Evolutionary conservation across 495 filamentous ascomycete species (phyloP).

Genomic region (Hypomontagnella submonticulosa): DNA sequence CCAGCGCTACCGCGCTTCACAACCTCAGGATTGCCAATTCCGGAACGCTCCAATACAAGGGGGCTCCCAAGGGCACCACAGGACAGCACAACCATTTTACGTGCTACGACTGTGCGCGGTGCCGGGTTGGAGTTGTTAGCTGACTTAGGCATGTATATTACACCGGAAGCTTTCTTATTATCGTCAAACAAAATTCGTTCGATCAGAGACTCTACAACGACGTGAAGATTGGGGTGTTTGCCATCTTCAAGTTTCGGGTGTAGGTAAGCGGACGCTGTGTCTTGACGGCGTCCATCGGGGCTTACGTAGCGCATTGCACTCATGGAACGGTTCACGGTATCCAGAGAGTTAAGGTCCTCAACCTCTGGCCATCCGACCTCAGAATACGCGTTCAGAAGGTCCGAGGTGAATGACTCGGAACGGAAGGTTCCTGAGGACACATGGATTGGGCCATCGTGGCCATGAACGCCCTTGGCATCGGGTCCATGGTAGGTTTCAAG

Average conservation of each 20-base stretch:
- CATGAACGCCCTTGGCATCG: constrained; percentile 47
- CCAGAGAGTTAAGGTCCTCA: constrained; percentile 33
- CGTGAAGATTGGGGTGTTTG: constrained; percentile 48
- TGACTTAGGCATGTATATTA: too few relatives aligned
- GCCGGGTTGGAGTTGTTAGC: too few relatives aligned
- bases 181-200: constrained; percentile 26
- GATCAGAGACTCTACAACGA: constrained; percentile 54
- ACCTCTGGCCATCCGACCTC: constrained; percentile 35
- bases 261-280: constrained; percentile 54
- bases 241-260: constrained; percentile 54
- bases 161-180: too few relatives aligned
- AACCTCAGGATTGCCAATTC: too few relatives aligned
- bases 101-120: too few relatives aligned
- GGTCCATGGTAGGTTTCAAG: constrained; percentile 59
- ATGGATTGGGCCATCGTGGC: constrained; percentile 59
- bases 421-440: constrained; percentile 54
- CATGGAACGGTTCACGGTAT: constrained; percentile 30
- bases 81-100: too few relatives aligned
- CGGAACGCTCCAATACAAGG: too few relatives aligned
- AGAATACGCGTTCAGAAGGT: constrained; percentile 32
- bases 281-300: constrained; percentile 47
- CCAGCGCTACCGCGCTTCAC: too few relatives aligned
- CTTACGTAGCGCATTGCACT: constrained; percentile 34
- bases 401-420: constrained; percentile 54
- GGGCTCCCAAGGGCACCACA: too few relatives aligned